A percentile compares a stretch with the other conserved stretches of the same genome.
Evolutionary conservation across 805 yeast genomes (phyloP).

Genomic region (Saccharomycopsis sp.): DNA sequence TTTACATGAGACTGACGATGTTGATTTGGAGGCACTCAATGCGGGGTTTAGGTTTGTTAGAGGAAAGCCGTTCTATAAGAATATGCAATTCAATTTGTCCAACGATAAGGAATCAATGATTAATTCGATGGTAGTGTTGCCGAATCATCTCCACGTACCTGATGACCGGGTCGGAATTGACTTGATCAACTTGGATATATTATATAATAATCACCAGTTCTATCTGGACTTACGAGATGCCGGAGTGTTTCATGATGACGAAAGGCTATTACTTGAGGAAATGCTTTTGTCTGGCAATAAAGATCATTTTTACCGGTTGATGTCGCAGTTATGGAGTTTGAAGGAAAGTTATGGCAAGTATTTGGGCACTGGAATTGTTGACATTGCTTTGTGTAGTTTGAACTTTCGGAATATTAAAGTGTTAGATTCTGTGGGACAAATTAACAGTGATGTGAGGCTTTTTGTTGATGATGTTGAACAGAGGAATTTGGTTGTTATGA

Average conservation of each 20-base stretch:
- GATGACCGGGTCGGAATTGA: slow-evolving; percentile 12
- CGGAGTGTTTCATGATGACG: slow-evolving; percentile 8
- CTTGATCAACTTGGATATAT: slow-evolving; percentile 13
- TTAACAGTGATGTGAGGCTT: slow-evolving; percentile 2
- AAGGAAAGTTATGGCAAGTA: slow-evolving; percentile 20
- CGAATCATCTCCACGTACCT: not conserved
- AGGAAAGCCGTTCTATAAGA: slow-evolving; percentile 16
- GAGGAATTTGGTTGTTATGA: not conserved
- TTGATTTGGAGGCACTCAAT: not conserved
- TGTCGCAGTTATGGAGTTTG: slow-evolving; percentile 20
- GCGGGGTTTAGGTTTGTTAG: not conserved
- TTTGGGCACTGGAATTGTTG: slow-evolving; percentile 15
- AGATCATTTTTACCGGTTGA: not conserved
- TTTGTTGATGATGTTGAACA: slow-evolving; percentile 7
- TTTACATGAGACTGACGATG: not conserved
- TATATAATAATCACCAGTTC: not conserved
- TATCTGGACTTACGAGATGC: slow-evolving; percentile 1
- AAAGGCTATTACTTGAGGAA: not conserved
- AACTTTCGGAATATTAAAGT: slow-evolving; percentile 5
- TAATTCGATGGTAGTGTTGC: slow-evolving; percentile 12
- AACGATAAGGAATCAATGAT: slow-evolving; percentile 18
- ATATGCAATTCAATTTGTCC: slow-evolving; percentile 15
- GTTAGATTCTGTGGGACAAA: not conserved
- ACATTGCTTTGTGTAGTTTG: slow-evolving; percentile 7
- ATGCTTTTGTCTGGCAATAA: not conserved